Percentiles rank a stretch among this genome's conserved stretches.
Evolutionary conservation across 352 stramenopile genomes (phyloP).

Genomic region (Globisporangium middletonii): DNA sequence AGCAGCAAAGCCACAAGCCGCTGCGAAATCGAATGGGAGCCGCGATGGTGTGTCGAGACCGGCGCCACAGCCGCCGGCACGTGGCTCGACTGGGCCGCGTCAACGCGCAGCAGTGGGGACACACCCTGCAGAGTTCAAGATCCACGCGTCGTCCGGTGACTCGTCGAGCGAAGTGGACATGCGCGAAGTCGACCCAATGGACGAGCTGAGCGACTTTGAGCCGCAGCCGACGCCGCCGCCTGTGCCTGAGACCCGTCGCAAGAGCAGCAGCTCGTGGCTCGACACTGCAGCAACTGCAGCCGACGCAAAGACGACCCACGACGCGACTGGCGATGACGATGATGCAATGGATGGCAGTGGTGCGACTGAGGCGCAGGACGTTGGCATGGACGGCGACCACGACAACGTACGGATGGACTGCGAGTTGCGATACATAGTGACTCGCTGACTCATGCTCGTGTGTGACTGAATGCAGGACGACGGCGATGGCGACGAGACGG

Average conservation of each 20-base stretch:
- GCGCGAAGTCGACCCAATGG: constrained; percentile 52
- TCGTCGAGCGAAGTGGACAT: constrained; percentile 46
- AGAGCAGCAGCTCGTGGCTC: not conserved
- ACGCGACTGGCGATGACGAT: not conserved
- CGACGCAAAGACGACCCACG: not conserved
- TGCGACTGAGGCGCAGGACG: not conserved
- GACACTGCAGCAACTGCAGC: not conserved
- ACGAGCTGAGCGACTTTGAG: constrained; percentile 62
- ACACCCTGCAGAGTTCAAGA: not conserved
- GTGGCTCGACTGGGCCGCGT: too few relatives aligned
- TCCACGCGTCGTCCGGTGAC: constrained; percentile 9
- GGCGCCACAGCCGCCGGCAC: too few relatives aligned
- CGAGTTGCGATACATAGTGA: too few relatives aligned
- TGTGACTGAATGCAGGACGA: not conserved
- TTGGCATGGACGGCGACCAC: not conserved
- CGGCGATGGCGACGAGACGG: constrained; percentile 15
- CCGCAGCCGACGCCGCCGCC: constrained; percentile 3
- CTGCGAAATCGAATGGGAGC: not conserved
- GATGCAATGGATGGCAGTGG: not conserved
- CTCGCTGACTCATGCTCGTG: not conserved
- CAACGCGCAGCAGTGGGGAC: too few relatives aligned
- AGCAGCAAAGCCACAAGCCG: not conserved
- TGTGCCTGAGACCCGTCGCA: not conserved
- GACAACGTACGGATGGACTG: not conserved
- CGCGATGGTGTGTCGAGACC: not conserved